These are phyloP conservation scores for Metschnikowia lochheadii DNA, from an alignment of 805 yeast species.

Conservation along the genomic window DNA sequence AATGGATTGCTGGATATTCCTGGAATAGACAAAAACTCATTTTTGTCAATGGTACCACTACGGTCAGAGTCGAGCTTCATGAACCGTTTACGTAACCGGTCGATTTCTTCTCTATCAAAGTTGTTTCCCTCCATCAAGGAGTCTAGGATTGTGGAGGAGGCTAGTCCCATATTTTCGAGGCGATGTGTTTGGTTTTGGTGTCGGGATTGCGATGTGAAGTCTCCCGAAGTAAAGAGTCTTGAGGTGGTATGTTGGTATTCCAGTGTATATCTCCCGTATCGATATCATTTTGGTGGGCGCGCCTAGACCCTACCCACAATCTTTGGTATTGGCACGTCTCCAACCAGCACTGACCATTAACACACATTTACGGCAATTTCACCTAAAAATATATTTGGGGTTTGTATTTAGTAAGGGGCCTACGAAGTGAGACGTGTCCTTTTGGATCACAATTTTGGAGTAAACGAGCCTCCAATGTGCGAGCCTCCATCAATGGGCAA, in stretches of 20 bases:
- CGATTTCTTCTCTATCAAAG: slow-evolving; percentile 87
- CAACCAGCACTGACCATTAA: too few relatives aligned
- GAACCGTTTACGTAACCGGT: slow-evolving; percentile 84
- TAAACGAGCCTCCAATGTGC: slow-evolving; percentile 27
- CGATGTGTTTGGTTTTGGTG: not conserved
- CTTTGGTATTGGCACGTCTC: not conserved
- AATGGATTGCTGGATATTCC: slow-evolving; percentile 89
- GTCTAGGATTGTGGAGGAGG: slow-evolving; percentile 59
- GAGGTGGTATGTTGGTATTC: not conserved
- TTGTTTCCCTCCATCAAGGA: slow-evolving; percentile 76
- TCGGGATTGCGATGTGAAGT: not conserved
- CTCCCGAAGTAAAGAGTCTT: not conserved
- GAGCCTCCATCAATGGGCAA: slow-evolving; percentile 72
- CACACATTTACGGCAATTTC: too few relatives aligned
- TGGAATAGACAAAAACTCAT: slow-evolving; percentile 88
- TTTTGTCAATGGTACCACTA: slow-evolving; percentile 85
- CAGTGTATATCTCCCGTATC: not conserved
- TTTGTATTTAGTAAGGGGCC: too few relatives aligned
- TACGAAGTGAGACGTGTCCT: not conserved
- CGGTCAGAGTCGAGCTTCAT: slow-evolving; percentile 94
- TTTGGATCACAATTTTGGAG: slow-evolving; percentile 11
- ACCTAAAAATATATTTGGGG: too few relatives aligned
- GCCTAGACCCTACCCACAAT: not conserved
- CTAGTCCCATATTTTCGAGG: slow-evolving; percentile 48
- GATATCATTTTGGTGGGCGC: not conserved